Evolutionary conservation across 2,329 filamentous ascomycete species (phyloP).

Genomic region (Cladosporium velox): DNA sequence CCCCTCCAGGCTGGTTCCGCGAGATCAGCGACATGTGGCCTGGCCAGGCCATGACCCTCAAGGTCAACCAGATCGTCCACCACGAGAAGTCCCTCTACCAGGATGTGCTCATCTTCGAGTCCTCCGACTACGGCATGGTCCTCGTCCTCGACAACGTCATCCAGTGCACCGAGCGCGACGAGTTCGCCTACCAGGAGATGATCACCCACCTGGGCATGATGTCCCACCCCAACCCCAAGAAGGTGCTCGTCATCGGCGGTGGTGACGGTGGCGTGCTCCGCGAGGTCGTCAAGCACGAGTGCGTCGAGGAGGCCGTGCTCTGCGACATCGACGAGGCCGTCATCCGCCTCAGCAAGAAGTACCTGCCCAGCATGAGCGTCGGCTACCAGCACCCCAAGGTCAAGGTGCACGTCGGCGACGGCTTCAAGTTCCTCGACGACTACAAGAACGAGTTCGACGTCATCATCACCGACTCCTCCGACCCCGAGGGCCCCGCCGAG

Average conservation of each 20-base stretch:
- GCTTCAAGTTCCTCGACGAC: constrained; percentile 97
- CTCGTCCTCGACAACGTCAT: constrained; percentile 98
- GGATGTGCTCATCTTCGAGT: constrained; percentile 98
- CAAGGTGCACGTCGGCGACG: constrained; percentile 90
- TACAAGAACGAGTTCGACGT: constrained; percentile 98
- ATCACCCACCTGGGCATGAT: constrained; percentile 98
- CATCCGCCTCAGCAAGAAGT: constrained; percentile 97
- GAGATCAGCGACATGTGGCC: constrained; percentile 99
- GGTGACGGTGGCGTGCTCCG: constrained; percentile 96
- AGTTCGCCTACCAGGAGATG: constrained; percentile 99
- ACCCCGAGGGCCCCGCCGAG: constrained; percentile 96
- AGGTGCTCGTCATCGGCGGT: constrained; percentile 95
- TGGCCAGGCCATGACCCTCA: constrained; percentile 97
- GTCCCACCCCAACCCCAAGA: constrained; percentile 97
- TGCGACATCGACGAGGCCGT: constrained; percentile 99
- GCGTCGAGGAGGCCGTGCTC: constrained; percentile 90
- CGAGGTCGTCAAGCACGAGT: constrained; percentile 98
- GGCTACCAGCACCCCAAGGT: constrained; percentile 91
- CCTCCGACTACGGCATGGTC: constrained; percentile 92
- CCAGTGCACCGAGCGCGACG: constrained; percentile 96
- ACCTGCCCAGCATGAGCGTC: constrained; percentile 89
- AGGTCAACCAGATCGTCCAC: constrained; percentile 96
- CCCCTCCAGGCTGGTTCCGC: constrained; percentile 86
- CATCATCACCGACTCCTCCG: constrained; percentile 98
- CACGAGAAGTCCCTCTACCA: constrained; percentile 99